Conservation (phyloP, 805 yeast genomes). For the Blastobotrys muscicola region DNA sequence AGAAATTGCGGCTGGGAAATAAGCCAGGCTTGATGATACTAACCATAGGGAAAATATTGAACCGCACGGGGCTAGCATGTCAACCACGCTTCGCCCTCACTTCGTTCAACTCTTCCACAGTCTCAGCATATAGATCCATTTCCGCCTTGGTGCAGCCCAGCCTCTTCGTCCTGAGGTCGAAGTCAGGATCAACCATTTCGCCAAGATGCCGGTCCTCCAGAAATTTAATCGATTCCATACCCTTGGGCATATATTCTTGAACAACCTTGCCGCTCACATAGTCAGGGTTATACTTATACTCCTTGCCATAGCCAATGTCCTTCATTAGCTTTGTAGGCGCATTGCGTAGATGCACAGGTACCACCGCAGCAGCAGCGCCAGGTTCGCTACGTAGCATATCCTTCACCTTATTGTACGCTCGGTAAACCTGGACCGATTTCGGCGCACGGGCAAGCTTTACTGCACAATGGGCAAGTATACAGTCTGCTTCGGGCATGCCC, state of each 20-base stretch:
- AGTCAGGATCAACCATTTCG: constrained; percentile 13
- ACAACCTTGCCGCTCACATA: constrained; percentile 59
- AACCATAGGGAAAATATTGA: too few relatives aligned
- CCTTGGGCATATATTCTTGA: constrained; percentile 63
- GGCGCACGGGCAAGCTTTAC: constrained; percentile 80
- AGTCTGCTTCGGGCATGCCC: constrained; percentile 92
- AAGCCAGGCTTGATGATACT: too few relatives aligned
- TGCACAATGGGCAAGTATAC: constrained; percentile 84
- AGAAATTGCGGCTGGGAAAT: too few relatives aligned
- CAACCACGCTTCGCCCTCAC: too few relatives aligned
- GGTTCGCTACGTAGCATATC: constrained; percentile 48
- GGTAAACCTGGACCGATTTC: constrained; percentile 77
- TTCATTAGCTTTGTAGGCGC: constrained; percentile 92
- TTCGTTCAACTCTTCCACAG: too few relatives aligned
- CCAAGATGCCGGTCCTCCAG: constrained; percentile 36
- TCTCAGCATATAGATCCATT: too few relatives aligned
- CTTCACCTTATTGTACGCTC: constrained; percentile 68
- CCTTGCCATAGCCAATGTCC: constrained; percentile 74
- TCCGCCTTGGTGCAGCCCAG: too few relatives aligned
- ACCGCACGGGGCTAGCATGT: too few relatives aligned
- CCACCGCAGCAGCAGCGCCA: constrained; percentile 48
- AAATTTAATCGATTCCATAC: constrained; percentile 39
- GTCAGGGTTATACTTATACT: constrained; percentile 84
- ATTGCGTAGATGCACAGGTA: constrained; percentile 68
- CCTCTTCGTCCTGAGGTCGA: not conserved